Base-by-base conservation (phyloP, 345 rosid genomes). In the Diplotaxis tenuifolia region DNA sequence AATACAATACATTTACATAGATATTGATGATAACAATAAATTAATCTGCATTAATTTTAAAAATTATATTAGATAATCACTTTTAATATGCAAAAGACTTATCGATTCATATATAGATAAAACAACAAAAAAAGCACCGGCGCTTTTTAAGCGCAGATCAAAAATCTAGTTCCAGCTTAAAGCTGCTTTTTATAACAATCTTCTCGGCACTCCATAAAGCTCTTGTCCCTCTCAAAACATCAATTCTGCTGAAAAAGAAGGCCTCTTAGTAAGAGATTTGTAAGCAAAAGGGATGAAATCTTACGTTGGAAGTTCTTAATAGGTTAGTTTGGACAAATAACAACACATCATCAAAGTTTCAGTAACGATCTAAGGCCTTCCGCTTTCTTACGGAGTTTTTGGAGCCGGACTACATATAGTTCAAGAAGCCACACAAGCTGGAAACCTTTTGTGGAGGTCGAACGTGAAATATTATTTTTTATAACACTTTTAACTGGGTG, bases 131-230 rank as follows among this genome's bases (percentile, higher is more conserved):
- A n/a, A n/a, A n/a, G n/a, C n/a, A n/a, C n/a, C n/a, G n/a, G n/a
- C n/a, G n/a, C n/a, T n/a, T n/a, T n/a, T n/a, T n/a, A n/a, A n/a
- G n/a, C n/a, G n/a, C n/a, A n/a, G n/a, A n/a, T n/a, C n/a, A n/a
- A n/a, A n/a, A n/a, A n/a, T n/a, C n/a, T n/a, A n/a, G n/a, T n/a
- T n/a, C n/a, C n/a, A n/a, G n/a, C n/a, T n/a, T 86, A 77, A 31
- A 92, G 89, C 74, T 82, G 93, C 80, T 92, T 92, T 55, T 87
- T 79, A 16, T 82, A 91, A 67, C 84, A 85, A 62, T 88, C 85
- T 58, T 89, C 88, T 55, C 88, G 88, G 53, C 86, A 80, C 62
- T 84, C 88, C 71, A 87, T 58, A 82, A 91, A 92, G 68, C 86
- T 85, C 78, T 88, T 89, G 69, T 87, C 87, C 59, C 82, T 81